Evolutionary conservation across 495 filamentous ascomycete species (phyloP).

Genomic region (Lindgomyces ingoldianus): DNA sequence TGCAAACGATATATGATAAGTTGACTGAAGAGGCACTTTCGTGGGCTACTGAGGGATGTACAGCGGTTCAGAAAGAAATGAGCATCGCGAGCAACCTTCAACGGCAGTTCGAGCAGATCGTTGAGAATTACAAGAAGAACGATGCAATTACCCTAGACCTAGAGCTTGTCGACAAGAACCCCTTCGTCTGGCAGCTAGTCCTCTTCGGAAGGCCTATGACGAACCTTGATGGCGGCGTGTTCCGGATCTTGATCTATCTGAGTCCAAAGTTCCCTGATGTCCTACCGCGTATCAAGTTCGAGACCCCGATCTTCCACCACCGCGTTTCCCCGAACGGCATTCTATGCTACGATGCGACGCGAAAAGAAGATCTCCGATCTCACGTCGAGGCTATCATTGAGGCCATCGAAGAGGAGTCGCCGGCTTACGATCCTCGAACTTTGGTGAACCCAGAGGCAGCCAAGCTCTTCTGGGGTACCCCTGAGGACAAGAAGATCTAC

Average conservation of each 20-base stretch:
- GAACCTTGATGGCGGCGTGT: conserved; percentile 86
- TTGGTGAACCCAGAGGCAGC: conserved; percentile 85
- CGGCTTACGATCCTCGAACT: conserved; percentile 87
- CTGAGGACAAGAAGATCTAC: conserved; percentile 79
- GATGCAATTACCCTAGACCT: conserved; percentile 71
- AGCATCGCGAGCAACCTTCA: conserved; percentile 78
- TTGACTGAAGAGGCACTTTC: conserved; percentile 69
- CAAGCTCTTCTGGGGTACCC: conserved; percentile 81
- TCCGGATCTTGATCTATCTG: conserved; percentile 75
- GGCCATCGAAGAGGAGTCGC: conserved; percentile 80
- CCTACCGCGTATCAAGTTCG: conserved; percentile 80
- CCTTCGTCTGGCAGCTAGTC: conserved; percentile 66
- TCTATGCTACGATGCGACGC: conserved; percentile 77
- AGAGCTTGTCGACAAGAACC: conserved; percentile 71
- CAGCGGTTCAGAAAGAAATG: conserved; percentile 63
- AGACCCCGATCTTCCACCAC: conserved; percentile 83
- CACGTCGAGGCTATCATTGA: conserved; percentile 86
- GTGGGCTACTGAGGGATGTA: conserved; percentile 71
- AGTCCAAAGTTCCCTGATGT: conserved; percentile 91
- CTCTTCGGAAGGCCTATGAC: conserved; percentile 94
- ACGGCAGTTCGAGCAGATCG: conserved; percentile 81
- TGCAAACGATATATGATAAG: conserved; percentile 63
- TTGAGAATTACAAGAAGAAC: conserved; percentile 67
- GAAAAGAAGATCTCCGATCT: conserved; percentile 73
- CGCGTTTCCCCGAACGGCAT: conserved; percentile 77